These are phyloP conservation scores for Trifolium fragiferum DNA, from an alignment of 306 rosid species.

Conservation along the genomic window DNA sequence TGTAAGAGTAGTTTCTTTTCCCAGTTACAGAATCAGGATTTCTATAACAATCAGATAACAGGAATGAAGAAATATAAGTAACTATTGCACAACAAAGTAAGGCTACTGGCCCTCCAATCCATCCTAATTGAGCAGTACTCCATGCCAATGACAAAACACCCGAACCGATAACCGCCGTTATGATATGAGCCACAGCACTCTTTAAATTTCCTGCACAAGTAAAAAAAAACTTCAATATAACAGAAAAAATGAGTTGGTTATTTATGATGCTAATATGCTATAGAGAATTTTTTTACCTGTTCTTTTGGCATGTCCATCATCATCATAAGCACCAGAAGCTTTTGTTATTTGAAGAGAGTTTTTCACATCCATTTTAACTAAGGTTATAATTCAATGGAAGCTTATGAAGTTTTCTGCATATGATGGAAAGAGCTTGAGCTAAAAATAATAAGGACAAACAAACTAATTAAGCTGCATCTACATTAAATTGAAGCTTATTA, in stretches of 20 bases:
- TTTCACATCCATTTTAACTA: slow-evolving; percentile 55
- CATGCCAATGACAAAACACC: slow-evolving; percentile 81
- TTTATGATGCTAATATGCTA: slow-evolving; percentile 6
- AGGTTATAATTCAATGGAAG: slow-evolving; percentile 38
- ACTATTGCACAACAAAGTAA: slow-evolving; percentile 59
- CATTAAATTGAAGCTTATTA: slow-evolving; percentile 16
- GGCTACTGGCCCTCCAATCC: slow-evolving; percentile 66
- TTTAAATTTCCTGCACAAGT: slow-evolving; percentile 53
- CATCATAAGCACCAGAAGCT: slow-evolving; percentile 50
- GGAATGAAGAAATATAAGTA: slow-evolving; percentile 60
- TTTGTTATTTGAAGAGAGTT: slow-evolving; percentile 54
- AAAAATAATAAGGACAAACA: slow-evolving; percentile 35
- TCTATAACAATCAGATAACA: slow-evolving; percentile 72
- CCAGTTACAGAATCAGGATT: slow-evolving; percentile 70
- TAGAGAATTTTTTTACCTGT: slow-evolving; percentile 54
- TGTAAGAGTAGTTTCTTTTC: slow-evolving; percentile 65
- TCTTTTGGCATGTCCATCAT: slow-evolving; percentile 66
- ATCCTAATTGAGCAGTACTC: slow-evolving; percentile 73
- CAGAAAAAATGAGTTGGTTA: slow-evolving; percentile 12
- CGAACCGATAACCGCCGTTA: slow-evolving; percentile 75
- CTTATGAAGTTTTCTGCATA: slow-evolving; percentile 32
- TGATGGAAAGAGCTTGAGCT: slow-evolving; percentile 35
- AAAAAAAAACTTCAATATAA: slow-evolving; percentile 12
- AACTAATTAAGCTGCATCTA: slow-evolving; percentile 1
- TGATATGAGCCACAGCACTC: slow-evolving; percentile 71